phyloP scores from a whole-genome alignment of 2,329 filamentous ascomycete species.

The Cladosporium sp. region DNA sequence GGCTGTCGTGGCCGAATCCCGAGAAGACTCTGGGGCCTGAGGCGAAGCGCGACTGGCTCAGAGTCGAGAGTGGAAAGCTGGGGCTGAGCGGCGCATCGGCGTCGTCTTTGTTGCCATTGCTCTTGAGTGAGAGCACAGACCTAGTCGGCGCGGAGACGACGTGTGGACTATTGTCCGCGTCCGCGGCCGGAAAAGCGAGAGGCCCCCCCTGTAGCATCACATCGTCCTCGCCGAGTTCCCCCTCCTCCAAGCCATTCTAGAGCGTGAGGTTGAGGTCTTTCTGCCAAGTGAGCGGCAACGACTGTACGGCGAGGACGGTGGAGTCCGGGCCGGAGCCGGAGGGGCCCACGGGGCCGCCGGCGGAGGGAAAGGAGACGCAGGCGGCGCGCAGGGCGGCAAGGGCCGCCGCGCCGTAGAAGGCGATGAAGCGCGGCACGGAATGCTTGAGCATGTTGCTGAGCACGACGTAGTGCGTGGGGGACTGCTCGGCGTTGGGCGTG shows the following conservation, averaged over 20 bases:
- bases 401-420: constrained; percentile 73
- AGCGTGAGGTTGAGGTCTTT: constrained; percentile 17
- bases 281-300: constrained; percentile 11
- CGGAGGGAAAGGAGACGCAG: constrained; percentile 9
- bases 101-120: no score
- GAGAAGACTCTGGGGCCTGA: no score
- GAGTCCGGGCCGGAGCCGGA: constrained; percentile 5
- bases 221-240: not conserved
- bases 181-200: not conserved
- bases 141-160: not conserved
- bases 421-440: constrained; percentile 68
- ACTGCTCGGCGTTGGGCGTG: constrained; percentile 52
- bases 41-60: no score
- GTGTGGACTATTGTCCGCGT: not conserved
- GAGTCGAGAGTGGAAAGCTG: not conserved
- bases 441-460: constrained; percentile 52
- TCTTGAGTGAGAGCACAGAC: not conserved
- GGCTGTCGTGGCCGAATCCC: not conserved
- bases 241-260: constrained; percentile 5
- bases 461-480: constrained; percentile 43
- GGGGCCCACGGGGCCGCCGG: constrained; percentile 5
- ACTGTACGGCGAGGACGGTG: constrained; percentile 14
- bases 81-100: not conserved
- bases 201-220: not conserved
- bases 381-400: constrained; percentile 56